These are phyloP conservation scores for Coprinopsis sp. DNA, from an alignment of 768 basidiomycete species.

Conservation along the genomic window DNA sequence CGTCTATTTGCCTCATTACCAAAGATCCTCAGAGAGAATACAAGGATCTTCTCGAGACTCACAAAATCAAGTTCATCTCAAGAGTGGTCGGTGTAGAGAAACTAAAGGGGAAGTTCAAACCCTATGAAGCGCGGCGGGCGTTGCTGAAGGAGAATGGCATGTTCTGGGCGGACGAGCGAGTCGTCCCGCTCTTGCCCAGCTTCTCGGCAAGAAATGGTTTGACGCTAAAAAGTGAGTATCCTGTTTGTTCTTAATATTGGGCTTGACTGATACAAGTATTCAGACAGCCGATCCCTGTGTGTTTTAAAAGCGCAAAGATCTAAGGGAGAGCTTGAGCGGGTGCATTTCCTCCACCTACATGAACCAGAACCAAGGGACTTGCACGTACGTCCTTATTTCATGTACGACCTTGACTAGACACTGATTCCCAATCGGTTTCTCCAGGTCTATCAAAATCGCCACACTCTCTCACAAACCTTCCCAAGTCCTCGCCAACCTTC, in stretches of 20 bases:
- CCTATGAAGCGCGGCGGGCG: slow-evolving; percentile 76
- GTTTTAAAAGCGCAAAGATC: slow-evolving; percentile 78
- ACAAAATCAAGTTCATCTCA: slow-evolving; percentile 84
- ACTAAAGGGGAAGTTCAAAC: slow-evolving; percentile 89
- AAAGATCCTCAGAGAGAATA: slow-evolving; percentile 96
- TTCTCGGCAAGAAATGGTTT: slow-evolving; percentile 89
- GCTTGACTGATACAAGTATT: slow-evolving; percentile 1
- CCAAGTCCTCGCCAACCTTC: slow-evolving; percentile 76
- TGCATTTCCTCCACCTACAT: slow-evolving; percentile 94
- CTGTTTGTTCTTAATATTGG: background rate
- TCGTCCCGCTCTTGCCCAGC: slow-evolving; percentile 80
- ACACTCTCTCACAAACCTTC: slow-evolving; percentile 64
- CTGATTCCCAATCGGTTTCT: background rate
- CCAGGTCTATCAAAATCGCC: slow-evolving; percentile 81
- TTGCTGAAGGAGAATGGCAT: slow-evolving; percentile 85
- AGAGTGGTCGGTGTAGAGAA: slow-evolving; percentile 89
- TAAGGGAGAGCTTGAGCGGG: slow-evolving; percentile 88
- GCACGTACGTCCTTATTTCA: slow-evolving; percentile 57
- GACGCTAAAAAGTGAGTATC: slow-evolving; percentile 85
- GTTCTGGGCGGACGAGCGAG: slow-evolving; percentile 90
- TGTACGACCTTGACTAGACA: background rate
- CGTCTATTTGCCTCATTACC: slow-evolving; percentile 83
- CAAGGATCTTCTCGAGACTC: slow-evolving; percentile 81
- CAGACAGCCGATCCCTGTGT: slow-evolving; percentile 96
- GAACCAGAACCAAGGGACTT: slow-evolving; percentile 92